phyloP scores from a whole-genome alignment of 2,329 filamentous ascomycete genomes.

The Colletotrichum theobromicola region DNA sequence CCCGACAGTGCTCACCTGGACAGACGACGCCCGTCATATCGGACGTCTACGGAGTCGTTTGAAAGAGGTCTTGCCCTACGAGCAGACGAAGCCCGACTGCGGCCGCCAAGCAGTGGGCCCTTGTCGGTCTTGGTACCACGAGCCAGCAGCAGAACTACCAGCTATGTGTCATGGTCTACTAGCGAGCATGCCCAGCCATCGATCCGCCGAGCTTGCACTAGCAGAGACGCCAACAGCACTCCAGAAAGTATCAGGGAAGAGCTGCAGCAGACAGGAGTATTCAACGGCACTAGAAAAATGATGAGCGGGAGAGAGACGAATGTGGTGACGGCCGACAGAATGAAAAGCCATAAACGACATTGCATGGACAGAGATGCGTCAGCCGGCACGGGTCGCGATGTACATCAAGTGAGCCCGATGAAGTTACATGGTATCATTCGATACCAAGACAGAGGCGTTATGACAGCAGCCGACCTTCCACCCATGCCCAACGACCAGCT shows the following conservation, averaged over 20 bases:
- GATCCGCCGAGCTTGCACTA: neutral
- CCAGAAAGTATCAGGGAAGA: neutral
- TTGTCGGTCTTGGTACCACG: neutral
- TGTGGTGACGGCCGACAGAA: neutral
- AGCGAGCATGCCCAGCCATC: slow-evolving; percentile 1
- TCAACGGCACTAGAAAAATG: neutral
- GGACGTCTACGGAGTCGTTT: neutral
- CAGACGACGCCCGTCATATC: neutral
- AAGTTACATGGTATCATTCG: slow-evolving; percentile 6
- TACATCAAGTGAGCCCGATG: no score
- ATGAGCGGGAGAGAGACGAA: neutral
- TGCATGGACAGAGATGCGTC: neutral
- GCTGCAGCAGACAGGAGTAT: slow-evolving; percentile 12
- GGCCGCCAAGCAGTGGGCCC: neutral
- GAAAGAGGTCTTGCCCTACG: neutral
- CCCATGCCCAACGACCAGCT: slow-evolving; percentile 17
- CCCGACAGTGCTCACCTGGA: neutral
- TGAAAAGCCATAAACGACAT: neutral
- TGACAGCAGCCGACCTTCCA: neutral
- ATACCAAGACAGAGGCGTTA: slow-evolving; percentile 24
- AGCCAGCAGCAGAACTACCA: slow-evolving; percentile 17
- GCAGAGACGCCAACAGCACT: neutral
- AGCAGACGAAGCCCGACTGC: neutral
- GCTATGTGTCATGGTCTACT: slow-evolving; percentile 27
- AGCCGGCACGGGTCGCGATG: neutral